A percentile compares a stretch with the other conserved stretches of the same genome.
Conservation (phyloP, 1,139 yeast species). For the Barnettozyma hawaiiensis region DNA sequence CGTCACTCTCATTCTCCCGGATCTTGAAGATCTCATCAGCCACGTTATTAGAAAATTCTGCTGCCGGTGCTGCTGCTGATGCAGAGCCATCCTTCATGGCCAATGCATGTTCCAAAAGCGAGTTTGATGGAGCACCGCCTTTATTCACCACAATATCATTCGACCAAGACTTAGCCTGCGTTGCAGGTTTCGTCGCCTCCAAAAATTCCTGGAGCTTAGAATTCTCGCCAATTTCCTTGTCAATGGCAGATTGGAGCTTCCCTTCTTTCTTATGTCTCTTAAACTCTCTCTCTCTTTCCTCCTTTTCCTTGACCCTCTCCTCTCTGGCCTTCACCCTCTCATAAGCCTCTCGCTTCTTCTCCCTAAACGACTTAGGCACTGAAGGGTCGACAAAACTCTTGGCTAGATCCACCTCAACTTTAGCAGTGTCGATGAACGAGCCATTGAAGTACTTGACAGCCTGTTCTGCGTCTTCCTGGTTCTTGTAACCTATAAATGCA, state of each 20-base stretch:
- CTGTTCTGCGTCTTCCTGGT: constrained; percentile 63
- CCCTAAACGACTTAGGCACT: constrained; percentile 71
- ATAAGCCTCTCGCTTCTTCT: constrained; percentile 51
- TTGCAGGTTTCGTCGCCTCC: constrained; percentile 75
- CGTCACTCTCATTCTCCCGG: constrained; percentile 53
- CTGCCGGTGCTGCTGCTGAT: too few species aligned
- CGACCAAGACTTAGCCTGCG: constrained; percentile 42
- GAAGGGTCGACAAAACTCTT: constrained; percentile 78
- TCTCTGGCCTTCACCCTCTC: constrained; percentile 51
- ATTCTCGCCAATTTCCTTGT: constrained; percentile 55
- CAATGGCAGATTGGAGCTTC: constrained; percentile 34
- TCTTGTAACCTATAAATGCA: constrained; percentile 85
- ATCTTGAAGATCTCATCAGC: constrained; percentile 31
- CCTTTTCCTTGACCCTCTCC: constrained; percentile 39
- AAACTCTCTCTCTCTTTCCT: constrained; percentile 34
- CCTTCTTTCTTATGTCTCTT: constrained; percentile 28
- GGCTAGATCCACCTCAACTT: constrained; percentile 74
- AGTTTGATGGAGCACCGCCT: constrained; percentile 39
- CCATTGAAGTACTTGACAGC: constrained; percentile 75
- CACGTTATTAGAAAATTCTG: constrained; percentile 21
- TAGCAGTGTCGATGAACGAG: constrained; percentile 78
- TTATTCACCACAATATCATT: constrained; percentile 59
- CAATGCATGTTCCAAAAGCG: constrained; percentile 33
- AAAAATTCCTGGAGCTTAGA: constrained; percentile 73
- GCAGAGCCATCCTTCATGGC: constrained; percentile 29